A percentile compares a stretch with the other conserved stretches of the same genome.
Conservation (phyloP, 2,329 filamentous ascomycete species). For the Exophiala sp. region DNA sequence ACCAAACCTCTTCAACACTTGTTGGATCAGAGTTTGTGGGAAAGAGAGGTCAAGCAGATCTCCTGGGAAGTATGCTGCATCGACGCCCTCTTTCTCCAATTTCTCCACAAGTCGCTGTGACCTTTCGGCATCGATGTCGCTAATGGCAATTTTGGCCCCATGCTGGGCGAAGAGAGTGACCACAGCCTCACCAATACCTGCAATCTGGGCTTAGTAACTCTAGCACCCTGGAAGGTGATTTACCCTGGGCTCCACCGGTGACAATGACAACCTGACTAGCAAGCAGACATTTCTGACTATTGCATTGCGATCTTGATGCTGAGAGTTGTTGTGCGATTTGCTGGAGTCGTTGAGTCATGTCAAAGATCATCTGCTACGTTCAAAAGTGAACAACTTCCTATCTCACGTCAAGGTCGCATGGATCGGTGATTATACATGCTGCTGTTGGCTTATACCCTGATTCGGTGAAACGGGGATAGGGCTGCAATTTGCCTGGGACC, state of each 20-base stretch:
- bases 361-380: background rate
- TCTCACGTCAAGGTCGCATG: too few species aligned
- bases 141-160: background rate
- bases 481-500: too few species aligned
- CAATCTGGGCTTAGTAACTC: background rate
- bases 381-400: too few species aligned
- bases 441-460: too few species aligned
- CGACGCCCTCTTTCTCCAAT: background rate
- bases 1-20: background rate
- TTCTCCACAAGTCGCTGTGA: background rate
- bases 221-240: background rate
- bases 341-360: background rate
- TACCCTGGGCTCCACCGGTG: background rate
- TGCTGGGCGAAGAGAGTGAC: background rate
- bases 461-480: too few species aligned
- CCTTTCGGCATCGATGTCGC: background rate
- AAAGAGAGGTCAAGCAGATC: background rate
- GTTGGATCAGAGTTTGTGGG: background rate
- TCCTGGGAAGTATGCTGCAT: background rate
- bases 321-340: background rate
- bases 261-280: background rate
- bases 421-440: too few species aligned
- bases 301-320: background rate
- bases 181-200: background rate
- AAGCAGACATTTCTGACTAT: background rate